Conservation (phyloP, 2,329 filamentous ascomycete species). For the Monosporascus ibericus region DNA sequence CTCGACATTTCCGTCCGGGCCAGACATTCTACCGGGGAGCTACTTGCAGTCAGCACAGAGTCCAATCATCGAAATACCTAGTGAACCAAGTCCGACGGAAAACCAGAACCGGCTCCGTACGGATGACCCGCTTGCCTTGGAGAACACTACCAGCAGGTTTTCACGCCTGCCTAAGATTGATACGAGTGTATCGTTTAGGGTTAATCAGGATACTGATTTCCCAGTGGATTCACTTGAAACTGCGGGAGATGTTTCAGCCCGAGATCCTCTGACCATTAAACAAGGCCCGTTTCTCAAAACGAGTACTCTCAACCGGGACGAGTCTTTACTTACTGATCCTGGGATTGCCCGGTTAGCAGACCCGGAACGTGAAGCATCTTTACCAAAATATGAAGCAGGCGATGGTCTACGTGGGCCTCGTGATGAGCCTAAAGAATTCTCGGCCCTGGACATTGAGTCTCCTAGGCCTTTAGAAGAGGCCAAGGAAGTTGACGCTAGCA, state of each 20-base stretch:
- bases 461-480: not conserved
- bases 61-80: slow-evolving; percentile 4
- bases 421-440: not conserved
- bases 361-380: not conserved
- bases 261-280: not conserved
- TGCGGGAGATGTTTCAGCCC: not conserved
- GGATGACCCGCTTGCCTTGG: slow-evolving; percentile 2
- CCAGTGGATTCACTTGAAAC: not conserved
- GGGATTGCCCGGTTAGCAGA: not conserved
- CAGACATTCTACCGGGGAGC: slow-evolving; percentile 1
- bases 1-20: slow-evolving; percentile 4
- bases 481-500: not conserved
- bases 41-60: slow-evolving; percentile 6
- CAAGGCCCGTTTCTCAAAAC: not conserved
- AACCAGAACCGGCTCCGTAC: slow-evolving; percentile 2
- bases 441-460: not conserved
- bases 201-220: not conserved
- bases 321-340: not conserved
- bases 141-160: slow-evolving; percentile 1
- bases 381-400: not conserved
- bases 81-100: slow-evolving; percentile 7
- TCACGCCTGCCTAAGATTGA: not conserved
- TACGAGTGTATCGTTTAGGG: not conserved
- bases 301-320: not conserved
- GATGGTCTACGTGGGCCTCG: not conserved